A percentile compares a stretch with the other conserved stretches of the same genome.
These are phyloP conservation scores for Euphorbia peplus DNA, from an alignment of 345 rosid species.

Conservation along the genomic window DNA sequence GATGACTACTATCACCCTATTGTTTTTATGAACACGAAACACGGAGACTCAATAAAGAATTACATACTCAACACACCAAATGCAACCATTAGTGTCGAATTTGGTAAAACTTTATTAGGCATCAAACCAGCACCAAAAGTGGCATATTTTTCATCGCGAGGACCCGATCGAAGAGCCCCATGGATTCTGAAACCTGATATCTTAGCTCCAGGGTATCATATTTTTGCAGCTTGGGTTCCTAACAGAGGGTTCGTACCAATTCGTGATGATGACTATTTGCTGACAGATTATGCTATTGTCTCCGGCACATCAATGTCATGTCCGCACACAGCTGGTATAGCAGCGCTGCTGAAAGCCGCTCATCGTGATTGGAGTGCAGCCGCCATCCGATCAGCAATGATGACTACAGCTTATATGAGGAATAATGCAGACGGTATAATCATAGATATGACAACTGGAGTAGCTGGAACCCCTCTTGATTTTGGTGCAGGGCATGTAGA, in stretches of 20 bases:
- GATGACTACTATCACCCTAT: constrained; percentile 25
- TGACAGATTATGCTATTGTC: constrained; percentile 31
- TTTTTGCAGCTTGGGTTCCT: constrained; percentile 47
- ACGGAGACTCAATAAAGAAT: constrained; percentile 29
- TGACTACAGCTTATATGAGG: constrained; percentile 35
- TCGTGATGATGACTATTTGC: constrained; percentile 28
- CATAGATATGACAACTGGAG: constrained; percentile 33
- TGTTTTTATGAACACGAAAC: constrained; percentile 18
- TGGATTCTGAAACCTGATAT: constrained; percentile 48
- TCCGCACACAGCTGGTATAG: constrained; percentile 43
- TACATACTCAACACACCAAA: constrained; percentile 20
- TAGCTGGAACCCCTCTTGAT: constrained; percentile 43
- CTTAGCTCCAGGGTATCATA: constrained; percentile 43
- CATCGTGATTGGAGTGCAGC: constrained; percentile 44
- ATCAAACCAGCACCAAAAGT: constrained; percentile 44
- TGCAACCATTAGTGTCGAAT: constrained; percentile 25
- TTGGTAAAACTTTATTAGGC: constrained; percentile 31
- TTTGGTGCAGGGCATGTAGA: constrained; percentile 47
- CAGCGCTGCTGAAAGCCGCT: constrained; percentile 35
- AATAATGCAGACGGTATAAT: constrained; percentile 29
- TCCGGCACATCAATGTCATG: constrained; percentile 52
- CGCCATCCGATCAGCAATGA: constrained; percentile 50
- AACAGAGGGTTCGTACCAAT: constrained; percentile 27
- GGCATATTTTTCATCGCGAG: constrained; percentile 38
- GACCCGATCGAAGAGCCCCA: constrained; percentile 40